Evolutionary conservation across 768 basidiomycete species (phyloP).

Genomic region (Trametes cingulata): DNA sequence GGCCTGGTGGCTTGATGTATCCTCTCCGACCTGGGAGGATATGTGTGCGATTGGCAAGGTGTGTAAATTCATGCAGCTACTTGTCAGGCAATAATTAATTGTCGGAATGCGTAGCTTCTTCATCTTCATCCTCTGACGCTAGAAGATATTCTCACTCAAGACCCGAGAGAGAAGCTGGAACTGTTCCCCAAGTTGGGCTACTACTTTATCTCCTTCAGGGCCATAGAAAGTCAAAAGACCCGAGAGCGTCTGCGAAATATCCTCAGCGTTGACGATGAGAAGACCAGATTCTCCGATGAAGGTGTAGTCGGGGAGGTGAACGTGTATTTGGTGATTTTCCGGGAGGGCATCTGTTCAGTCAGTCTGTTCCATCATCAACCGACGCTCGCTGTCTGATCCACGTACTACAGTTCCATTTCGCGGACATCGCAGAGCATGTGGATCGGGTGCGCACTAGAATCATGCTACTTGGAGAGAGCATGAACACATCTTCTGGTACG

Average conservation of each 20-base stretch:
- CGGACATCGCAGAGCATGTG: conserved; percentile 82
- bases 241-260: conserved; percentile 39
- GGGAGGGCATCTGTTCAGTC: conserved; percentile 81
- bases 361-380: conserved; percentile 28
- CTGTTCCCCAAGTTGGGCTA: conserved; percentile 86
- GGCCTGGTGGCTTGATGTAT: conserved; percentile 91
- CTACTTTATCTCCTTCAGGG: conserved; percentile 86
- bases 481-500: conserved; percentile 74
- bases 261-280: conserved; percentile 22
- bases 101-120: conserved; percentile 51
- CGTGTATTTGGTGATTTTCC: conserved; percentile 88
- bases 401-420: conserved; percentile 79
- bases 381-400: background rate
- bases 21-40: conserved; percentile 86
- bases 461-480: conserved; percentile 57
- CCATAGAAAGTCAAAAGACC: conserved; percentile 62
- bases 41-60: conserved; percentile 85
- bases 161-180: conserved; percentile 91
- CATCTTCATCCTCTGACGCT: conserved; percentile 91
- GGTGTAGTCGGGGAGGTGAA: conserved; percentile 71
- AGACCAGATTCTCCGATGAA: conserved; percentile 33
- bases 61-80: conserved; percentile 19
- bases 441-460: conserved; percentile 75
- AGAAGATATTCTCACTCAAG: conserved; percentile 90
- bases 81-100: background rate